Base-by-base conservation (phyloP, 495 filamentous ascomycete genomes). In the Penicillium cinerascens region DNA sequence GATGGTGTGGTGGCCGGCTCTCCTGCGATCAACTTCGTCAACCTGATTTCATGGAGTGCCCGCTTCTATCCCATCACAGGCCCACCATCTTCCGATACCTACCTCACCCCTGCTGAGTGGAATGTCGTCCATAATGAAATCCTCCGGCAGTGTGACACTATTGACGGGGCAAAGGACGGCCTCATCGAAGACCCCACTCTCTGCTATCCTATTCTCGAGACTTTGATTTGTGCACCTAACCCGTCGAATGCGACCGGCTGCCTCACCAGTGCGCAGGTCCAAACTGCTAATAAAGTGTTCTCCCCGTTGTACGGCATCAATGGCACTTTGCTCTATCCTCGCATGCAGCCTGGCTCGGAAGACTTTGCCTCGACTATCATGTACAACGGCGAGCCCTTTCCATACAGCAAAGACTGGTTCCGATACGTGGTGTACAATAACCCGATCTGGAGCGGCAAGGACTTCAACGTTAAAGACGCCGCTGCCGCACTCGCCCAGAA, bases 1-100 rank as follows among this genome's bases (percentile, higher is more conserved):
- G 86, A 91, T 63, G 87, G 87, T 22, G 81, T 86, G 3, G 68
- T 90, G 6, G 78, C 80, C 17, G 85, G 84, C 4, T 75, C 82
- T 8, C 80, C 74, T 13, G 74, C 74, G 9, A 59, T 78, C 60
- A 51, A 51, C 41, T 43, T 82, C 43, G 65, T 75, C 49, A 77
- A 76, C 43, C 55, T 84, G 16, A 59, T 72, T 7, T 77, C 76
- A 1, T 84, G 81, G 80, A 72, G 77, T 36, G 82, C 74, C 4
- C 63, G 66, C 11, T 84, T 83, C 57, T 79, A 72, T 47, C 56
- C 69, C 1, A 74, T 78, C 41, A 78, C 74, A 0, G 78, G 80
- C 2, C 70, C 72, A 0, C 62, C 67, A 6, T 61, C 66, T 9
- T 74, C 75, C 6, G 60, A 73, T 0, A 77, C 74, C 15, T 82